Evolutionary conservation across 2,329 filamentous ascomycete genomes (phyloP), one percentile per base, ranked within the genome.

Genomic region (Colletotrichum salicis): DNA sequence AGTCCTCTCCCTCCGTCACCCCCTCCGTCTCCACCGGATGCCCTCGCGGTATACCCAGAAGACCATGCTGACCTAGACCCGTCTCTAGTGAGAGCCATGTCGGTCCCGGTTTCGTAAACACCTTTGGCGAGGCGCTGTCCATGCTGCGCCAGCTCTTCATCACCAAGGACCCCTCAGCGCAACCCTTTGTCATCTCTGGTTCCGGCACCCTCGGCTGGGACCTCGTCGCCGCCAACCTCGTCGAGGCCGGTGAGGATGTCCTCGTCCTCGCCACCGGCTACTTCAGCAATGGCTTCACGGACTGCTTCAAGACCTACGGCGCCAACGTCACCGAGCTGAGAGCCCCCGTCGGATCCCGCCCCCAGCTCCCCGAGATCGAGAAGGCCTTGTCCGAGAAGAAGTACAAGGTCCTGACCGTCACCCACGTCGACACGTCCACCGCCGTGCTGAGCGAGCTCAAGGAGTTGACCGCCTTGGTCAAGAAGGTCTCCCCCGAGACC

Each of bases 141-240:
- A 91, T 96, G 87, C 89, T 97, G 70, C 94, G 96, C 82, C 93
- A 96, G 85, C 92, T 99, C 78, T 97, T 99, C 90, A 94, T 97
- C 85, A 96, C 94, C 77, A 92, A 91, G 78, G 89, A 95, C 79
- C 88, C 95, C 63, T 84, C 90, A 59, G 91, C 95, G 33, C 96
- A 99, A 82, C 95, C 96, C 52, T 97, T 98, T 80, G 89, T 98
- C 80, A 90, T 99, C 81, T 95, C 94, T 76, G 96, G 96, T 74
- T 98, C 95, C 64, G 96, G 96, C 70, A 99, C 96, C 24, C 88
- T 99, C 8, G 96, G 96, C 73, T 99, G 96, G 96, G 96, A 99
- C 80, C 86, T 98, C 71, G 95, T 98, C 57, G 93, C 95, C n/a
- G 92, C 95, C 77, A 99, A 98, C 86, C 85, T 99, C 74, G 88